These are phyloP conservation scores for Eragrostis curvula DNA, from an alignment of 176 grass and related monocot species.

Conservation along the genomic window DNA sequence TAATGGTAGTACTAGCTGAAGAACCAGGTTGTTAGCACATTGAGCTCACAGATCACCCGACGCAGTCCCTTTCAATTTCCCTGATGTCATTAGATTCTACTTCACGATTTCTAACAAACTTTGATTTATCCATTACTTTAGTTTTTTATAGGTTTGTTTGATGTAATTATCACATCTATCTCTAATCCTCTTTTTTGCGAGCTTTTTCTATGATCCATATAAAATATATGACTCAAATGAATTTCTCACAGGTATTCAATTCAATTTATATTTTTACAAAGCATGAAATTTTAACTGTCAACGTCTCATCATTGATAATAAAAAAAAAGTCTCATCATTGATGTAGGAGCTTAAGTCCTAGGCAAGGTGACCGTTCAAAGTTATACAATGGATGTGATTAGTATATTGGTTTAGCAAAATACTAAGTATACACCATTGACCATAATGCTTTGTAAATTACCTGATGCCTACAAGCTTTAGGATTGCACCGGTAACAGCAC, in stretches of 20 bases:
- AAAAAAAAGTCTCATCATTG: too few species aligned
- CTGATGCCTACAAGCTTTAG: background rate
- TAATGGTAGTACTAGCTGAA: background rate
- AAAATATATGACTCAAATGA: too few species aligned
- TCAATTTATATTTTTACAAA: background rate
- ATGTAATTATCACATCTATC: slow-evolving; percentile 12
- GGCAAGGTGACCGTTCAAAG: too few species aligned
- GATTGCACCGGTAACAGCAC: background rate
- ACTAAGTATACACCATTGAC: background rate
- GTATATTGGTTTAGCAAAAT: background rate
- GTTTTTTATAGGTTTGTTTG: slow-evolving; percentile 21
- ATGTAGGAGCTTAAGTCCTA: background rate
- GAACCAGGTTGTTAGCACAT: slow-evolving; percentile 38
- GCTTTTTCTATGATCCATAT: too few species aligned
- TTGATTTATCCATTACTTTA: slow-evolving; percentile 49
- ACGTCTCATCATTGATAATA: too few species aligned
- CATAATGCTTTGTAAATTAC: background rate
- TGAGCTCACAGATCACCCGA: slow-evolving; percentile 44
- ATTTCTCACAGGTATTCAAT: background rate
- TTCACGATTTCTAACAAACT: slow-evolving; percentile 56
- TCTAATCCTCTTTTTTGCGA: background rate
- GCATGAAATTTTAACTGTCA: background rate
- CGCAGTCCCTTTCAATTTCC: slow-evolving; percentile 29
- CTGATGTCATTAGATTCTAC: slow-evolving; percentile 49
- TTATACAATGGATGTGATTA: background rate